Evolutionary conservation across 2,329 filamentous ascomycete genomes (phyloP), one percentile per base, ranked within the genome.

Genomic region (Beauveria pseudobassiana): DNA sequence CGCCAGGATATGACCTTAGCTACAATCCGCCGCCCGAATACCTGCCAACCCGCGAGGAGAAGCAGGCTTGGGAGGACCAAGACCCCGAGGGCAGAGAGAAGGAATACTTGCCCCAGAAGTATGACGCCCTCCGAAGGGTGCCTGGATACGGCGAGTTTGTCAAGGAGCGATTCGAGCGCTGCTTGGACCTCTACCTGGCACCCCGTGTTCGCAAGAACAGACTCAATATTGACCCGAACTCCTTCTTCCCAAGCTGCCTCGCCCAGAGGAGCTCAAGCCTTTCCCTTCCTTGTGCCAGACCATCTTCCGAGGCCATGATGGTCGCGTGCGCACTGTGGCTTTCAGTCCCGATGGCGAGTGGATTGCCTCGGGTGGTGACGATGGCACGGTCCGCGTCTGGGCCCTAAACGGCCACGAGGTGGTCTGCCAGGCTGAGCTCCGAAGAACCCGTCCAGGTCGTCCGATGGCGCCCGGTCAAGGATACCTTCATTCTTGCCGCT

Each of bases 21-120:
- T 98, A 99, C 74, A 96, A 98, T 75, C 95, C 95, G 26, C 95
- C 96, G 55, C 85, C 89, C 4, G 95, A 99, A 77, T 99, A 98
- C 73, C 79, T 99, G 2, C 96, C 93, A 1, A 89, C 90, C 60
- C 85, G 88, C 69, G 87, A 90, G 45, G 95, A 99, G 77, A 90
- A 83, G 72, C 86, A 90, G 67, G 83, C 83, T 16, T 99, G 95
- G 95, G 87, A 96, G 69, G 84, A 89, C 58, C 81, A 85, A 28
- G 93, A 98, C 65, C 89, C 91, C 2, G 95, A 98, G 72, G 95
- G 99, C 65, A 83, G 93, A 61, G 91, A 96, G 68, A 92, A 88
- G 71, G 90, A 96, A 54, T 99, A 91, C 69, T 77, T 99, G 40
- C 91, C 96, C 2, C 86, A 86, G 63, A 87, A 91, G 71, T 91